Base-by-base conservation (phyloP, 2,329 filamentous ascomycete genomes). In the Ceratocystis alfenasii region DNA sequence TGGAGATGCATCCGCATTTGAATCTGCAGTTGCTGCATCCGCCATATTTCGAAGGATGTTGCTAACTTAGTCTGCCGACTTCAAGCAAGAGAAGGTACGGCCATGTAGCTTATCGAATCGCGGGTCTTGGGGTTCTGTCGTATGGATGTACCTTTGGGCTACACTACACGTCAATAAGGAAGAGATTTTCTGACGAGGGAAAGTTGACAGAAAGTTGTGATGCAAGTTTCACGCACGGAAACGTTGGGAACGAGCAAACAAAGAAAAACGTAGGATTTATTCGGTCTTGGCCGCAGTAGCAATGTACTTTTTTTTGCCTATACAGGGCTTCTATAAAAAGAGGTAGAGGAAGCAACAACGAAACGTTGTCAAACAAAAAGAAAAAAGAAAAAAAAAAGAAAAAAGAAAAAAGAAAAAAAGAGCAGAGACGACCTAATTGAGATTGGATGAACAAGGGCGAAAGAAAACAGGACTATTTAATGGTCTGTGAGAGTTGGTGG, bases 1-100 rank as follows among this genome's bases (percentile, higher is more conserved):
- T 59, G 33, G n/a, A 17, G 22, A 33, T 50, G 48, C 36, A n/a
- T 20, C 25, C 7, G 62, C 25, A 48, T 25, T n/a, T 66, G 50
- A 28, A 28, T 25, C 36, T 65, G 63, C 53, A 60, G 33, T 46
- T 46, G 50, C 60, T 45, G 61, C 61, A 30, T 45, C 61, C 33
- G 36, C 61, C 61, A 63, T 63, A 28, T 48, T 63, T 45, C 3
- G 10, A 41, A 41, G 36, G 25, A 30, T 63, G 20, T 63, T 17
- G 22, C 20, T 12, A 41, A 41, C 36, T 28, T 63, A 17, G 44
- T 46, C 46, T 5, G 25, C 53, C 53, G 53, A 59, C 53, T 59
- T 59, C 17, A 59, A 59, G 53, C 28, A 59, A 20, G 53, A 36
- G 53, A 59, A 59, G 28, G 25, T 36, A 59, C 53, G 53, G 53